These are phyloP conservation scores for Fusarium caatingaense DNA, from an alignment of 2,329 filamentous ascomycete species.

Conservation along the genomic window DNA sequence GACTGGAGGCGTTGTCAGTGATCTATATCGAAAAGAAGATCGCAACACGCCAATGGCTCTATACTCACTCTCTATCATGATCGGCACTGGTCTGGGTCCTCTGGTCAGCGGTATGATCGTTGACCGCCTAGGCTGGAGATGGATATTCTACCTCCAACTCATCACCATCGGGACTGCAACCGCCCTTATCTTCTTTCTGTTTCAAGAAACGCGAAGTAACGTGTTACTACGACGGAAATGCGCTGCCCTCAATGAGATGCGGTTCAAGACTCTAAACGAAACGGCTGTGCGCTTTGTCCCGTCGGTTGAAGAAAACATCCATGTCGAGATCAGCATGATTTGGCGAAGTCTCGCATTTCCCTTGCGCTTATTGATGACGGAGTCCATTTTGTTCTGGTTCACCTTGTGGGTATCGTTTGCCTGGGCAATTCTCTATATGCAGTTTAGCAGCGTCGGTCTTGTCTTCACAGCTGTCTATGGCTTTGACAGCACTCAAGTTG, in stretches of 20 bases:
- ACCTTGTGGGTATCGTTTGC: slow-evolving; percentile 77
- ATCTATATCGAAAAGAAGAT: slow-evolving; percentile 72
- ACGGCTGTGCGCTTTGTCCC: slow-evolving; percentile 12
- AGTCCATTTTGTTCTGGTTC: slow-evolving; percentile 73
- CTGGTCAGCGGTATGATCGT: slow-evolving; percentile 69
- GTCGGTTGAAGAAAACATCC: slow-evolving; percentile 12
- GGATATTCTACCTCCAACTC: slow-evolving; percentile 75
- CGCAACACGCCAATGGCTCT: slow-evolving; percentile 77
- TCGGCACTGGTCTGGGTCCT: slow-evolving; percentile 73
- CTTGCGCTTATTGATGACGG: slow-evolving; percentile 62
- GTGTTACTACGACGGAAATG: slow-evolving; percentile 73
- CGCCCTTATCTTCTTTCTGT: slow-evolving; percentile 65
- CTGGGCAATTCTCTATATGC: slow-evolving; percentile 76
- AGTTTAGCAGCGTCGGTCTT: slow-evolving; percentile 67
- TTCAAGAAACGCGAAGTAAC: slow-evolving; percentile 75
- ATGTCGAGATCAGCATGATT: slow-evolving; percentile 42
- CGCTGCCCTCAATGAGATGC: slow-evolving; percentile 64
- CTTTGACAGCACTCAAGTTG: slow-evolving; percentile 69
- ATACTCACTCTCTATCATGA: slow-evolving; percentile 70
- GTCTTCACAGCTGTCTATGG: slow-evolving; percentile 71
- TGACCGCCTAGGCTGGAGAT: slow-evolving; percentile 68
- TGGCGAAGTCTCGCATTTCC: slow-evolving; percentile 49
- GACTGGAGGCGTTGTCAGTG: slow-evolving; percentile 75
- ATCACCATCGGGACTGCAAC: slow-evolving; percentile 69
- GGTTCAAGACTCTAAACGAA: background rate